These are phyloP conservation scores for Arctostaphylos glauca DNA, from an alignment of 148 eudicot genomes.

Conservation along the genomic window DNA sequence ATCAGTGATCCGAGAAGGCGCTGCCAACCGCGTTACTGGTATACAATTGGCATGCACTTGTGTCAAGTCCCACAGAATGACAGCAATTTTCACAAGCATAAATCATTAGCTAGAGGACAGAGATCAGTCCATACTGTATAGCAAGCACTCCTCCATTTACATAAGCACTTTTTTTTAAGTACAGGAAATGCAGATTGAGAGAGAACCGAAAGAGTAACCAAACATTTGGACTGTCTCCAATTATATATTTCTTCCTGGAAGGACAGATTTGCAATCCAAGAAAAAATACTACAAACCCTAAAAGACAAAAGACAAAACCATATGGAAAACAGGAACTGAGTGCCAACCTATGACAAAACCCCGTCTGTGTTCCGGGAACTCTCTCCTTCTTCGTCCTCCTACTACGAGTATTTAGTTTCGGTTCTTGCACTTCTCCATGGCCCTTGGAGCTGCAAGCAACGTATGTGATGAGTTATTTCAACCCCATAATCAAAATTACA, in stretches of 20 bases:
- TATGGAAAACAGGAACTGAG: neutral
- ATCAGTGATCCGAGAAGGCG: too few relatives aligned
- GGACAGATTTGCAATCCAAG: constrained; percentile 9
- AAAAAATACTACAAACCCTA: constrained; percentile 3
- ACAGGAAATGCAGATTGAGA: constrained; percentile 15
- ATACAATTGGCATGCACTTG: too few relatives aligned
- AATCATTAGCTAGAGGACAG: neutral
- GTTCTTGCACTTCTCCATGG: constrained; percentile 40
- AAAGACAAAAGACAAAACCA: constrained; percentile 3
- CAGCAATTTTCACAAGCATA: too few relatives aligned
- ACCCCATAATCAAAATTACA: neutral
- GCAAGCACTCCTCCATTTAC: constrained; percentile 19
- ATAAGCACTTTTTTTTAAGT: constrained; percentile 5
- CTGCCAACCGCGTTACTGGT: too few relatives aligned
- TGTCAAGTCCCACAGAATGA: too few relatives aligned
- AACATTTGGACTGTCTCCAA: constrained; percentile 16
- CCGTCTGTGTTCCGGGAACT: neutral
- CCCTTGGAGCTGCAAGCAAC: constrained; percentile 48
- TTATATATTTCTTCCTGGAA: constrained; percentile 17
- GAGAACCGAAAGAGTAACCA: neutral
- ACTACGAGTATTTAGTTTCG: constrained; percentile 22
- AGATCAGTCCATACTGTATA: neutral
- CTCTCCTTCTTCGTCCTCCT: neutral
- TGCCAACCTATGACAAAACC: constrained; percentile 16
- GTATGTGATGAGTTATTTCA: neutral